Evolutionary conservation across 371 early-diverging fungal species (phyloP), one percentile per base, ranked within the genome.

Genomic region (Rhizopus arrhizus): DNA sequence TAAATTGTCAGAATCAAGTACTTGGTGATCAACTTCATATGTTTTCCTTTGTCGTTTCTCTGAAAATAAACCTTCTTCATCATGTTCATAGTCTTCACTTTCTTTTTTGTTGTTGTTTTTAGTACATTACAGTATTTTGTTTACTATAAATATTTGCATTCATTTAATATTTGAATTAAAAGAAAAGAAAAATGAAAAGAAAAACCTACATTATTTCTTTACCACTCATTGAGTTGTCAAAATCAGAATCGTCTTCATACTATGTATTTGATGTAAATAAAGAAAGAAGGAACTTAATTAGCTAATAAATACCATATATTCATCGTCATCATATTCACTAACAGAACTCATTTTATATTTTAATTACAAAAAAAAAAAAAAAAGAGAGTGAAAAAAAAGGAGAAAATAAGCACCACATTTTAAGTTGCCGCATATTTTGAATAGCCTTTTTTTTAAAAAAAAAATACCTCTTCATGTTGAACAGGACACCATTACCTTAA

Each of bases 11-110:
- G 52, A 50, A 36, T 58, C 68, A 36, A 74, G 68, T 2, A 80
- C 75, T 31, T 58, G 64, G 47, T 64, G 71, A 13, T 80, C 77
- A 0, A 80, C 73, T 63, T 80, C 68, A 58, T 80, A 77, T 2
- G 77, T 66, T 34, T 70, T 80, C 43, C 62, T 62, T 35, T 62
- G 70, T 22, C 59, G 66, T 5, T 73, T 73, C 9, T 64, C 77
- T 22, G 56, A 49, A 63, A 73, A 74, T 0, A 67, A 73, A 22
- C 68, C 71, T 33, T 73, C 79, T 35, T 76, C 75, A 16, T 74
- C 73, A 33, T 53, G 63, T n/a, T 68, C 71, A 38, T 70, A 70
- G 48, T 57, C 72, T 50, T 75, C 75, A 36, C 65, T 65, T 5
- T 64, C 74, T 75, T 48, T 46, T 36, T 31, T 28, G 22, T 22